Base-by-base conservation (phyloP, 441 rosid genomes). In the Viola pubescens region DNA sequence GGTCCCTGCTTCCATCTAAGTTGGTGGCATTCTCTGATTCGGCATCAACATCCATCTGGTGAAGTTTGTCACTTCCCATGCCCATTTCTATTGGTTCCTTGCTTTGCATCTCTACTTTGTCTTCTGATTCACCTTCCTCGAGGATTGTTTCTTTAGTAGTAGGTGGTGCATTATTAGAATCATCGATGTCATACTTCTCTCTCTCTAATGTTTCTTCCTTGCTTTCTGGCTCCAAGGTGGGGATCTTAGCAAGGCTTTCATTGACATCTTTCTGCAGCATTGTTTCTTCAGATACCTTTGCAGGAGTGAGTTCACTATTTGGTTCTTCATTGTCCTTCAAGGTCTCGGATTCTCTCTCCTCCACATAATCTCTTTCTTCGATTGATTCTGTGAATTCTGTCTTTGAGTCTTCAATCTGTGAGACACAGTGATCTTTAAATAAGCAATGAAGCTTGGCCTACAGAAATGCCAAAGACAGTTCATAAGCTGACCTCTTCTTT, bases 341-440 rank as follows among this genome's bases (percentile, higher is more conserved):
- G 26, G 59, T 52, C 37, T 55, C 44, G 42, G 52, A 39, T 12
- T 62, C 61, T 13, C 12, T 70, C 63, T 46, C 53, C 52, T 48
- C 71, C 42, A 34, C 38, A 6, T 68, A 68, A 56, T 43, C 12
- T 44, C 61, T 68, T 58, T 54, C 70, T 63, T 70, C 70, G 39
- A 34, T 54, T 38, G 65, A 52, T 62, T 73, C 70, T 48, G 50
- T 38, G 19, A 49, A 48, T 55, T 53, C 63, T 39, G 52, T 10
- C 52, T 37, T 66, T 45, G 54, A 39, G 56, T 67, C 57, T 11
- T 63, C 50, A 46, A 52, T 70, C 85, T 81, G 77, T 58, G 52
- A 54, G 48, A 61, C 43, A 42, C 8, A 48, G 43, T 49, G 58
- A 52, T 34, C 10, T 12, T 4, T 54, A 39, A 13, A 6, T 62